Conservation (phyloP, 306 rosid species). For the Cucurbita argyrosperma region DNA sequence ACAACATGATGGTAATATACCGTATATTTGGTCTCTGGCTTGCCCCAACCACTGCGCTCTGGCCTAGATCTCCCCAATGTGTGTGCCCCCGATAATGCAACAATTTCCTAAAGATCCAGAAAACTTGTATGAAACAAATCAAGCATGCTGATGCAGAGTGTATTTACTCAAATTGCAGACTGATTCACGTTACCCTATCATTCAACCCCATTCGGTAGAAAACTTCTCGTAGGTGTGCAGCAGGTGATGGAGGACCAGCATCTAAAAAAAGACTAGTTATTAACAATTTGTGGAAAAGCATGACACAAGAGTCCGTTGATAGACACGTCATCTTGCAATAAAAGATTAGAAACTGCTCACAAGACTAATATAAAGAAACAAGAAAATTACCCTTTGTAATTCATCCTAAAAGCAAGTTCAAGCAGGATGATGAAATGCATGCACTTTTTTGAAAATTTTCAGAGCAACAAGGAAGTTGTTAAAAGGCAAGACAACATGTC, state of each 20-base stretch:
- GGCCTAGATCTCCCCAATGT: conserved; percentile 91
- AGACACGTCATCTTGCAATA: neutral
- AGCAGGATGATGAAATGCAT: neutral
- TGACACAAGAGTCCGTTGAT: neutral
- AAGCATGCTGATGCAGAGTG: neutral
- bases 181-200: conserved; percentile 53
- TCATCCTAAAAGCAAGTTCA: neutral
- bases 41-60: conserved; percentile 98
- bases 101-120: conserved; percentile 67
- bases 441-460: neutral
- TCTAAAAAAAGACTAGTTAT: conserved; percentile 27
- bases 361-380: neutral
- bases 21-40: conserved; percentile 90
- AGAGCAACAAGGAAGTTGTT: neutral
- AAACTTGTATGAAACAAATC: conserved; percentile 8
- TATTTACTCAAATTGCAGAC: neutral
- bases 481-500: neutral
- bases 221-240: conserved; percentile 80
- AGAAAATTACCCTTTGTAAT: neutral
- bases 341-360: neutral
- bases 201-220: conserved; percentile 87
- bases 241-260: conserved; percentile 96
- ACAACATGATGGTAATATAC: conserved; percentile 20
- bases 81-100: conserved; percentile 94
- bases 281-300: neutral